Evolutionary conservation across 345 rosid genomes (phyloP), one percentile per base, ranked within the genome.

Genomic region (Syzygium aromaticum): DNA sequence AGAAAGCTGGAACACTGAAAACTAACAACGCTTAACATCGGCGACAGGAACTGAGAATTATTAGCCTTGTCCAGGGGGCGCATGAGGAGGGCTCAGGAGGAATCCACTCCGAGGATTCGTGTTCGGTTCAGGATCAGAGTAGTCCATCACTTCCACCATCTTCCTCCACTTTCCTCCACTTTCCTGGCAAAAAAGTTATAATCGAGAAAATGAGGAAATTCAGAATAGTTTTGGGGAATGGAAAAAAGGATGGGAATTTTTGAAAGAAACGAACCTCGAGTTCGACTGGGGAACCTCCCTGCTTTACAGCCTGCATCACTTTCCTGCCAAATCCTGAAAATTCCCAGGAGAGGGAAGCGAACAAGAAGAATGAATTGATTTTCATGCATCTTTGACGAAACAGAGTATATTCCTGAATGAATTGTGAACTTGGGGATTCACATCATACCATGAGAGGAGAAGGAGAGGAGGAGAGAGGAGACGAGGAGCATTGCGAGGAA

Each of bases 121-220:
- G 78, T 87, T 87, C 5, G 88, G 85, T 38, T 46, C 59, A 15
- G 88, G 88, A 49, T 78, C 88, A 30, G 77, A 46, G 59, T 87
- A 87, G 43, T 87, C 88, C 88, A 87, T 87, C 80, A 61, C 46
- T 54, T 82, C 78, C 46, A 51, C 59, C 88, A 84, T 87, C 78
- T 82, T 22, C 88, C 88, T 87, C 77, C 54, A 19, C 30, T 40
- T 17, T 17, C 78, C 85, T 51, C 77, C 57, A 23, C 54, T 57
- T 51, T 59, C 88, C 86, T 87, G 51, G 38, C 54, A 87, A 77
- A 40, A 3, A 52, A 30, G 9, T 40, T 49, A 52, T 52, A 54
- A 52, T 52, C 38, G 51, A 61, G 43, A 49, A 43, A 30, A 33
- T 3, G 53, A 15, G 25, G 19, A 49, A 27, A 84, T 27, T 64